These are phyloP conservation scores for Geoglossum glabrum DNA, from an alignment of 495 filamentous ascomycete genomes.

Conservation along the genomic window DNA sequence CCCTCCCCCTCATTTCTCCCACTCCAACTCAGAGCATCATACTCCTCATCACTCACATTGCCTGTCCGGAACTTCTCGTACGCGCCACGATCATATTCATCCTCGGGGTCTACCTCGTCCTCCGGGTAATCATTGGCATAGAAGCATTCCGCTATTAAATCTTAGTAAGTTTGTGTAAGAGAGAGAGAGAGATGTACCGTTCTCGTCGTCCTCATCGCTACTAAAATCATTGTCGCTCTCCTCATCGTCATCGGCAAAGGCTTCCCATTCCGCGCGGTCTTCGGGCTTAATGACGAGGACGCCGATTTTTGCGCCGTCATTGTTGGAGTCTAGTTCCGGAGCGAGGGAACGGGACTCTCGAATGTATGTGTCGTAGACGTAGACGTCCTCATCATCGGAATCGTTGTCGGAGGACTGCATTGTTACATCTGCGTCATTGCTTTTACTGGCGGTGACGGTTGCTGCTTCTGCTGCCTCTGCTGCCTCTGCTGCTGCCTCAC, in stretches of 20 bases:
- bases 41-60: constrained; percentile 32
- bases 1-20: constrained; percentile 24
- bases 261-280: constrained; percentile 36
- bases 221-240: constrained; percentile 34
- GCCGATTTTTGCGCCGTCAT: constrained; percentile 23
- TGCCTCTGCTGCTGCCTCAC: not conserved
- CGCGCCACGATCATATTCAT: constrained; percentile 30
- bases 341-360: constrained; percentile 18
- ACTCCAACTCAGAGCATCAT: constrained; percentile 24
- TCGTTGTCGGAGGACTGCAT: not conserved
- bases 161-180: constrained; percentile 7
- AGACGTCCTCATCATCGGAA: constrained; percentile 26
- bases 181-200: constrained; percentile 22
- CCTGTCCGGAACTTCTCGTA: constrained; percentile 25
- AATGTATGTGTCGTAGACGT: constrained; percentile 44
- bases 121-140: constrained; percentile 50
- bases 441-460: not conserved
- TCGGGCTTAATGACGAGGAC: constrained; percentile 38
- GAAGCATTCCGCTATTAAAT: constrained; percentile 36
- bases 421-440: not conserved
- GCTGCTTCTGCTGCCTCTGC: no score
- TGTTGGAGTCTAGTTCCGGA: constrained; percentile 9
- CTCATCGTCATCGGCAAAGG: constrained; percentile 30
- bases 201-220: constrained; percentile 41
- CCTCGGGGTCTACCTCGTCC: constrained; percentile 37